Evolutionary conservation across 202 grass and related monocot species (phyloP).

Genomic region (Cymbopogon flexuosus): DNA sequence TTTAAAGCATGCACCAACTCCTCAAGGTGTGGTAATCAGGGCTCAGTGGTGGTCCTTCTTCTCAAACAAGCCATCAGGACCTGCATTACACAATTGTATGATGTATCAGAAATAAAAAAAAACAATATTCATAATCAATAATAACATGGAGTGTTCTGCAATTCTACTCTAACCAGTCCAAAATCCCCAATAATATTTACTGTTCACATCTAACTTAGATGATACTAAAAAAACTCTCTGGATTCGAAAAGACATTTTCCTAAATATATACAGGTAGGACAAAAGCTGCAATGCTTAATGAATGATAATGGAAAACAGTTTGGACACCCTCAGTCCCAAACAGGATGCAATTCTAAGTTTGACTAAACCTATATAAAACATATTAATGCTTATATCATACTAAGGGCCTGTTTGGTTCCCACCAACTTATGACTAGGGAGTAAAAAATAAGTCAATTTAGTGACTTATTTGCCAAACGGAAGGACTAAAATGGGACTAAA

Average conservation of each 20-base stretch:
- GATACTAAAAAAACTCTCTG: neutral
- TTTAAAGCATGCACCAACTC: slow-evolving; percentile 25
- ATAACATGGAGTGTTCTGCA: neutral
- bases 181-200: neutral
- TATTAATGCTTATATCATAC: neutral
- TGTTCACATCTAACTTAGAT: neutral
- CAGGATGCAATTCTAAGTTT: neutral
- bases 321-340: neutral
- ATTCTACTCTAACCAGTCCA: neutral
- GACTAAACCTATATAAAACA: neutral
- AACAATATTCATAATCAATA: neutral
- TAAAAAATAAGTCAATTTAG: too few species aligned
- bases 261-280: neutral
- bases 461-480: too few species aligned
- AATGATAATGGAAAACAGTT: neutral
- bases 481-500: too few species aligned
- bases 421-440: too few species aligned
- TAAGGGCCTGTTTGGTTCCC: too few species aligned
- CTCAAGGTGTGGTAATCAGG: slow-evolving; percentile 20
- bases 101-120: slow-evolving; percentile 9
- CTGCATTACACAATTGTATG: slow-evolving; percentile 30
- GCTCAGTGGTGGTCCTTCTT: slow-evolving; percentile 56
- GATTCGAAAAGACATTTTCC: neutral
- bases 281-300: neutral
- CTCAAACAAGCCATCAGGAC: slow-evolving; percentile 87